A percentile compares a stretch with the other conserved stretches of the same genome.
Conservation (phyloP, 2,329 filamentous ascomycete genomes). For the Aureobasidium sp. region DNA sequence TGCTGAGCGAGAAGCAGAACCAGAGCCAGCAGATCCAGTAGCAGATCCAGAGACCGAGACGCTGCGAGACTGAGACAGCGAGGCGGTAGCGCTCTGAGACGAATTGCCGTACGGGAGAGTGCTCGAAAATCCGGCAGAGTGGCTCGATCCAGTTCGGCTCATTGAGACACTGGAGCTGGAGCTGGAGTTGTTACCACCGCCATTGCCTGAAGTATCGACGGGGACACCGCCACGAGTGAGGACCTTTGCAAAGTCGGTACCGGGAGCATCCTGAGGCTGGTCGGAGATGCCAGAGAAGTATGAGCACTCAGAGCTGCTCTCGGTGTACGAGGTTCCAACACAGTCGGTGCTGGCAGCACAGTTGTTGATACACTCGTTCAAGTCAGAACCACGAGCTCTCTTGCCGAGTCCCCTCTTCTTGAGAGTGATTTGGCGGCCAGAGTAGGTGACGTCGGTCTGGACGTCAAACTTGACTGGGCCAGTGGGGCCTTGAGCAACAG, state of each 20-base stretch:
- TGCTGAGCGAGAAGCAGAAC: not conserved
- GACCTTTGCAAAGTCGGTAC: conserved; percentile 5
- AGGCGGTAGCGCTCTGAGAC: not conserved
- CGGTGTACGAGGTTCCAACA: not conserved
- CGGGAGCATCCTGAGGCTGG: not conserved
- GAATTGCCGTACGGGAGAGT: not conserved
- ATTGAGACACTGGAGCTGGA: not conserved
- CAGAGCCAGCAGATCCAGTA: not conserved
- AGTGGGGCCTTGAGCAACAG: not conserved
- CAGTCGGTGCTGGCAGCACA: not conserved
- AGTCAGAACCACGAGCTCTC: not conserved
- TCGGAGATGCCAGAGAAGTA: conserved; percentile 1
- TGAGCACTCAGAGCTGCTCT: not conserved
- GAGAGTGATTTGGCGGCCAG: not conserved
- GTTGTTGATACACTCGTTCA: conserved; percentile 1
- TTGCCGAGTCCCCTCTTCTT: not conserved
- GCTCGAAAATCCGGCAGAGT: not conserved
- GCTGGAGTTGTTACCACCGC: not conserved
- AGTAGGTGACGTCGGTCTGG: not conserved
- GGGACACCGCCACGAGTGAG: not conserved
- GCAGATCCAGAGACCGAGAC: not conserved
- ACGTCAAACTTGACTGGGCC: not conserved
- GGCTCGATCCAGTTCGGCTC: not conserved
- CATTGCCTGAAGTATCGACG: not conserved
- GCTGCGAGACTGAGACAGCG: not conserved